A percentile compares a stretch with the other conserved stretches of the same genome.
Conservation (phyloP, 495 filamentous ascomycete species). For the Hypoxylon fragiforme region DNA sequence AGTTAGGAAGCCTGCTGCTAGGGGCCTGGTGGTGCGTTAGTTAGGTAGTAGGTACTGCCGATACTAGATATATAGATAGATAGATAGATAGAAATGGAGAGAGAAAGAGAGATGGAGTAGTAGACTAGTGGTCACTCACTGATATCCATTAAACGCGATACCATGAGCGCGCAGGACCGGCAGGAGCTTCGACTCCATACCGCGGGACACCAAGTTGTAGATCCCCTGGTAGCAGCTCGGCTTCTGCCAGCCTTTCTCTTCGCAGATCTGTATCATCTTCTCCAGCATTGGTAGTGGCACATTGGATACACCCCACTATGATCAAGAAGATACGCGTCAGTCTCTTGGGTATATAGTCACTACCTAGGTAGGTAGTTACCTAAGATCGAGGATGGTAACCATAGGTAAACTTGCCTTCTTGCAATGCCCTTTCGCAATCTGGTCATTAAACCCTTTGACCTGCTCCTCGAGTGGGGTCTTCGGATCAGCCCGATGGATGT, state of each 20-base stretch:
- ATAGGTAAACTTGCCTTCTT: slow-evolving; percentile 24
- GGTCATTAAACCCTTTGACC: slow-evolving; percentile 37
- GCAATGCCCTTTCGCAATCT: slow-evolving; percentile 32
- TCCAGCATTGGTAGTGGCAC: slow-evolving; percentile 36
- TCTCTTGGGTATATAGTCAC: neutral
- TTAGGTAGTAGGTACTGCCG: too few species aligned
- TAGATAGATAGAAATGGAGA: too few species aligned
- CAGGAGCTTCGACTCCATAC: slow-evolving; percentile 40
- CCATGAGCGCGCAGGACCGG: slow-evolving; percentile 53
- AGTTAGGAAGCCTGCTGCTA: too few species aligned
- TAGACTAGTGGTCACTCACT: slow-evolving; percentile 51
- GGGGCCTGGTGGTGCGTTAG: too few species aligned
- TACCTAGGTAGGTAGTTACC: neutral
- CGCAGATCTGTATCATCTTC: slow-evolving; percentile 43
- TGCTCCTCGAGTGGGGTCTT: slow-evolving; percentile 41
- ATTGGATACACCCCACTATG: slow-evolving; percentile 48
- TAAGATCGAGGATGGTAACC: neutral
- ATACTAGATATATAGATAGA: too few species aligned
- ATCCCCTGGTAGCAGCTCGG: slow-evolving; percentile 48
- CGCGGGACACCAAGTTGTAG: slow-evolving; percentile 47
- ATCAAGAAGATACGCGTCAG: too few species aligned
- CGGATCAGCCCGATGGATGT: slow-evolving; percentile 43
- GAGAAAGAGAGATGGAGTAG: too few species aligned
- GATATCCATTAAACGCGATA: slow-evolving; percentile 54
- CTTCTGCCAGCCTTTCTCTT: slow-evolving; percentile 43